Conservation (phyloP, 2,329 filamentous ascomycete species). For the Alternaria triticina region DNA sequence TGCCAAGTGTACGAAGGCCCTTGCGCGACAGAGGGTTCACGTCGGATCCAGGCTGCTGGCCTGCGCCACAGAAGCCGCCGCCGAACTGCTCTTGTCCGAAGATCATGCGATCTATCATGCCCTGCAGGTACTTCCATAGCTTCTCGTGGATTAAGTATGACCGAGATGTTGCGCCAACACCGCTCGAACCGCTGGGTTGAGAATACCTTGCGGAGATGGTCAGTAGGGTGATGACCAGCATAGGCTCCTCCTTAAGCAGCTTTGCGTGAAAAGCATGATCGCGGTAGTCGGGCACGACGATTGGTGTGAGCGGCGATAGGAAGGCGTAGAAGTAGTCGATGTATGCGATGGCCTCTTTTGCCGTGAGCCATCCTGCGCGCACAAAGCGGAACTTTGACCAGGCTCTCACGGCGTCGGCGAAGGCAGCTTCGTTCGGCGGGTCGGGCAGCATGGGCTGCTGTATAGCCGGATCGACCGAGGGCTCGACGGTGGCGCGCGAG, state of each 20-base stretch:
- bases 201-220: constrained; percentile 91
- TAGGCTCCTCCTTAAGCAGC: constrained; percentile 87
- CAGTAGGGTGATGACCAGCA: constrained; percentile 87
- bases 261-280: constrained; percentile 79
- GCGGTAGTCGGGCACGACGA: constrained; percentile 88
- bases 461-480: constrained; percentile 42
- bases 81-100: constrained; percentile 98
- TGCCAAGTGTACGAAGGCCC: constrained; percentile 86
- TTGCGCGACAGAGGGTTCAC: constrained; percentile 64
- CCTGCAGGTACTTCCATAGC: constrained; percentile 90
- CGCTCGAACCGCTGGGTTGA: constrained; percentile 73
- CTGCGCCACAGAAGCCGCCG: constrained; percentile 80
- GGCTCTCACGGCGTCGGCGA: constrained; percentile 75
- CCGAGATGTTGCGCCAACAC: constrained; percentile 72
- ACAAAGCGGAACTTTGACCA: constrained; percentile 95
- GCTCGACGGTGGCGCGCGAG: constrained; percentile 33
- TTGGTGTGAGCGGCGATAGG: constrained; percentile 89
- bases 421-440: constrained; percentile 45
- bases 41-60: constrained; percentile 70
- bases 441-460: constrained; percentile 34
- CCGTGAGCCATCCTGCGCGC: constrained; percentile 95
- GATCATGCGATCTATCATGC: constrained; percentile 93
- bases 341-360: constrained; percentile 90
- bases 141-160: constrained; percentile 94
- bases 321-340: constrained; percentile 96